Evolutionary conservation across 345 rosid genomes (phyloP).

Genomic region (Pseudoturritis turrita): DNA sequence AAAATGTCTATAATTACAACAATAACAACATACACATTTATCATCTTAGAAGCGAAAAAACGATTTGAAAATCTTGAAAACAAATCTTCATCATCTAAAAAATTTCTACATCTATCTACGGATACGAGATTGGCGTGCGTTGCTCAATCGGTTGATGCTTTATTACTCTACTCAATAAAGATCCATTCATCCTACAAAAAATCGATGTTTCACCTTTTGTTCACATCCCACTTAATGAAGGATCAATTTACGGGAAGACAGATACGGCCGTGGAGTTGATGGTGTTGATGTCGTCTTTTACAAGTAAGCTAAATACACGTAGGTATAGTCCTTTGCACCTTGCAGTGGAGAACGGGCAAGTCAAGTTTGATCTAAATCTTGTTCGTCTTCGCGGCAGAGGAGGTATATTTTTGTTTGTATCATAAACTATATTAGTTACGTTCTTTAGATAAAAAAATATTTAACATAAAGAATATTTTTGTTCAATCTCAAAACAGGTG

Average conservation of each 20-base stretch:
- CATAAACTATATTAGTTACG: no score
- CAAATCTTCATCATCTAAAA: no score
- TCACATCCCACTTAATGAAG: conserved; percentile 24
- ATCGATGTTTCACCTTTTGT: conserved; percentile 13
- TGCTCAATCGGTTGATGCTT: background rate
- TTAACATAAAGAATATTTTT: no score
- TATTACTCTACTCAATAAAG: background rate
- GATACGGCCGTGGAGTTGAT: conserved; percentile 11
- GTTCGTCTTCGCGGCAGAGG: background rate
- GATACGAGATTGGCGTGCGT: background rate
- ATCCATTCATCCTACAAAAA: background rate
- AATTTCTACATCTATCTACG: background rate
- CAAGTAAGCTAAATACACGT: background rate
- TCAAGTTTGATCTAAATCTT: background rate
- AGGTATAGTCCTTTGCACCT: conserved; percentile 3
- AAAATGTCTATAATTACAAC: no score
- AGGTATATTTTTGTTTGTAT: background rate
- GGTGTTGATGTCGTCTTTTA: conserved; percentile 21
- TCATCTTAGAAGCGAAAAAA: no score
- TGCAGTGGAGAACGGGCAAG: background rate
- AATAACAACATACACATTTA: no score
- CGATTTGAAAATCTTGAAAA: no score
- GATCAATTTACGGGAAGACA: conserved; percentile 1
- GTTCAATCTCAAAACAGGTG: no score
- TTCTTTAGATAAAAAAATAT: no score